Percentiles rank a stretch among this genome's conserved stretches.
Conservation (phyloP, 2,329 filamentous ascomycete genomes). For the Coniochaeta ligniaria region DNA sequence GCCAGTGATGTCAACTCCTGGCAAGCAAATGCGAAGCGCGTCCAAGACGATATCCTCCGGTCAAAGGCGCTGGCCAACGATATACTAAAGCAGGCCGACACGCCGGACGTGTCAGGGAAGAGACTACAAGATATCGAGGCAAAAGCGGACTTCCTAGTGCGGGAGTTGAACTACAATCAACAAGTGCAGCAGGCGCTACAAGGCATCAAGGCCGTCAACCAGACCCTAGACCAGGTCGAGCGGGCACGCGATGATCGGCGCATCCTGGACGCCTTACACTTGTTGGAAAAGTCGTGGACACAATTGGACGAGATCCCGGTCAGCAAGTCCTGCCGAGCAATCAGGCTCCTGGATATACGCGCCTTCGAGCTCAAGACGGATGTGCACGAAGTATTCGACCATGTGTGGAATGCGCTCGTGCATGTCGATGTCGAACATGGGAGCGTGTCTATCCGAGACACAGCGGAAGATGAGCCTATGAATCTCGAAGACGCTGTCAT, state of each 20-base stretch:
- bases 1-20: conserved; percentile 77
- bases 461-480: conserved; percentile 43
- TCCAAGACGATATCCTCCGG: conserved; percentile 78
- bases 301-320: conserved; percentile 53
- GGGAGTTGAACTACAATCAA: conserved; percentile 51
- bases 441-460: conserved; percentile 48
- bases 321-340: conserved; percentile 53
- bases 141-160: conserved; percentile 47
- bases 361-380: conserved; percentile 58
- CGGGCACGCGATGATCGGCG: conserved; percentile 43
- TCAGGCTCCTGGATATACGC: conserved; percentile 58
- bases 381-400: conserved; percentile 58
- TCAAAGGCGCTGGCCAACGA: conserved; percentile 74
- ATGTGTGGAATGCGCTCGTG: conserved; percentile 66
- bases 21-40: conserved; percentile 75
- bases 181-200: conserved; percentile 45
- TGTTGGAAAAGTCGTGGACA: conserved; percentile 51
- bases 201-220: conserved; percentile 49
- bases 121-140: conserved; percentile 44
- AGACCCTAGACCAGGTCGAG: conserved; percentile 56
- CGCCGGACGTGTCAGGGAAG: conserved; percentile 45
- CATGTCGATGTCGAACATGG: conserved; percentile 49
- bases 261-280: conserved; percentile 47
- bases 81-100: conserved; percentile 72
- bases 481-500: conserved; percentile 45